These are phyloP conservation scores for Mycena olivaceomarginata DNA, from an alignment of 768 basidiomycete genomes.

Conservation along the genomic window DNA sequence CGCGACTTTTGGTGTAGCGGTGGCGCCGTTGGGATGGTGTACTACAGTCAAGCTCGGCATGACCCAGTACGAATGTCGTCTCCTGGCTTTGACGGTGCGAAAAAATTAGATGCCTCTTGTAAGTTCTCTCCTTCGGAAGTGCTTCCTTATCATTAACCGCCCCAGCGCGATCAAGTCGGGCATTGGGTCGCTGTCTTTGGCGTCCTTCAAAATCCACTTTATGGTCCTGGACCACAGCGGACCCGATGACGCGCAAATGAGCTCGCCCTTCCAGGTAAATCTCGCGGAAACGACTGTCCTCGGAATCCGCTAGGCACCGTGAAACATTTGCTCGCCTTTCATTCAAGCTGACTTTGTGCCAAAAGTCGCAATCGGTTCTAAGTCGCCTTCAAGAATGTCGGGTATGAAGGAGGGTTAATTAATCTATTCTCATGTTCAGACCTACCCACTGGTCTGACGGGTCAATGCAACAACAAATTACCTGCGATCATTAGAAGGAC, in stretches of 20 bases:
- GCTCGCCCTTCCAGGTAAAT: constrained; percentile 98
- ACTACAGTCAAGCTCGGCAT: constrained; percentile 96
- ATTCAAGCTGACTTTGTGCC: too few relatives aligned
- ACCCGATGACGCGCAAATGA: constrained; percentile 99
- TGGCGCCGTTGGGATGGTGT: constrained; percentile 98
- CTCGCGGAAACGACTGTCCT: constrained; percentile 94
- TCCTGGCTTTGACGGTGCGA: constrained; percentile 92
- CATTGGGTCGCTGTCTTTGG: constrained; percentile 98
- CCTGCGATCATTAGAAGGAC: too few relatives aligned
- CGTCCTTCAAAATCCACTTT: constrained; percentile 97
- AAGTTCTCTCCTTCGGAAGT: constrained; percentile 64
- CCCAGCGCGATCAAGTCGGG: constrained; percentile 87
- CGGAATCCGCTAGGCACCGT: constrained; percentile 88
- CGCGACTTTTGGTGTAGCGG: constrained; percentile 94
- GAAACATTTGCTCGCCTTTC: too few relatives aligned
- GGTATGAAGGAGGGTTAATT: too few relatives aligned
- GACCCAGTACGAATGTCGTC: constrained; percentile 91
- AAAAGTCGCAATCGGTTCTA: too few relatives aligned
- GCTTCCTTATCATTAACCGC: constrained; percentile 21
- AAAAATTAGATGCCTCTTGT: constrained; percentile 82
- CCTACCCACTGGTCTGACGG: too few relatives aligned
- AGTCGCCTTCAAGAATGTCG: too few relatives aligned
- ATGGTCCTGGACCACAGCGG: constrained; percentile 95
- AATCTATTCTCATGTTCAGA: too few relatives aligned
- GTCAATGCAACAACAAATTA: too few relatives aligned